A percentile compares a stretch with the other conserved stretches of the same genome.
Evolutionary conservation across 192 early-diverging fungal genomes (phyloP).

Genomic region (Backusella luteola): DNA sequence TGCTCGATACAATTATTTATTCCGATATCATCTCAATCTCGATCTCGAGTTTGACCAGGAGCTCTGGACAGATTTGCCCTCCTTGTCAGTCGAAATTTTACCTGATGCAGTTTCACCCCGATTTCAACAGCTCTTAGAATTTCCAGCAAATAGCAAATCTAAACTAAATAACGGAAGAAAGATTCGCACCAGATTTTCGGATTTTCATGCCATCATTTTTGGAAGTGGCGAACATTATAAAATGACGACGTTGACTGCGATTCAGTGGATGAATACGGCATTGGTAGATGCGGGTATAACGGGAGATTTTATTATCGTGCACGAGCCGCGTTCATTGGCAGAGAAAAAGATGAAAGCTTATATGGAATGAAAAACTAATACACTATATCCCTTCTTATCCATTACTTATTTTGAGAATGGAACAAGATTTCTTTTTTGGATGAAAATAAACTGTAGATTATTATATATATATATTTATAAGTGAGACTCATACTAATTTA

Average conservation of each 20-base stretch:
- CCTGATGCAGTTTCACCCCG: conserved; percentile 9
- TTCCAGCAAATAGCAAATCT: not conserved
- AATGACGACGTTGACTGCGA: conserved; percentile 35
- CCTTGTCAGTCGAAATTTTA: conserved; percentile 14
- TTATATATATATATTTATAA: not conserved
- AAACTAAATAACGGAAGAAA: conserved; percentile 34
- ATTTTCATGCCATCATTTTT: conserved; percentile 39
- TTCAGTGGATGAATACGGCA: conserved; percentile 32
- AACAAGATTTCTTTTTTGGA: too few species aligned
- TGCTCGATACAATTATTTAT: conserved; percentile 21
- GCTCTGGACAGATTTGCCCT: conserved; percentile 24
- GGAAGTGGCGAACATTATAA: conserved; percentile 29
- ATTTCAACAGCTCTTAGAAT: conserved; percentile 18
- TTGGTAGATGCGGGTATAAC: conserved; percentile 28
- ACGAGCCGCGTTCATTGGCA: conserved; percentile 33
- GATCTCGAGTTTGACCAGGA: not conserved
- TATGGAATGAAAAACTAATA: not conserved
- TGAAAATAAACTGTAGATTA: not conserved
- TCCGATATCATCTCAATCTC: not conserved
- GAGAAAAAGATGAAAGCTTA: conserved; percentile 32
- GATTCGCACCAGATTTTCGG: conserved; percentile 30
- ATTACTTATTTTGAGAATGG: not conserved
- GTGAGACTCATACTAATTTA: too few species aligned
- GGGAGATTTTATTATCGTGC: conserved; percentile 18
- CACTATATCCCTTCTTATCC: not conserved